Conservation (phyloP, 2,329 filamentous ascomycete genomes). For the Zelopaecilomyces penicillatus region DNA sequence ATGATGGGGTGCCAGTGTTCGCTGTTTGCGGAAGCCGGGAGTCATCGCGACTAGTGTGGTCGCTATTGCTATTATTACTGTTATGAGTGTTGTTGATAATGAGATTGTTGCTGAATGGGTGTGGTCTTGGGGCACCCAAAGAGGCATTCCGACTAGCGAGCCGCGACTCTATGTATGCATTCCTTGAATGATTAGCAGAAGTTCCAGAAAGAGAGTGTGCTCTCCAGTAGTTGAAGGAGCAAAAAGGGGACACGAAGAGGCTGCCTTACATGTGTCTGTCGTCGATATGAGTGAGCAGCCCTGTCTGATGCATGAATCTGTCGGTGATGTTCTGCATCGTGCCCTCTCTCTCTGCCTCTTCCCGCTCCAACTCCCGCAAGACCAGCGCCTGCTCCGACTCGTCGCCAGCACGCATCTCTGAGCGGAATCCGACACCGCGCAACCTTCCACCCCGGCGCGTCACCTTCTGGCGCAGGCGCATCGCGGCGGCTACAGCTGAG, state of each 20-base stretch:
- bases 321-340: conserved; percentile 21
- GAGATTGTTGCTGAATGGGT: too few relatives aligned
- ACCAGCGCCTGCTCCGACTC: conserved; percentile 4
- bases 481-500: conserved; percentile 31
- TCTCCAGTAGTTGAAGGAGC: background rate
- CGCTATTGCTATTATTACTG: too few relatives aligned
- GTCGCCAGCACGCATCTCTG: conserved; percentile 17
- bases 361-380: background rate
- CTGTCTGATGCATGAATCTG: conserved; percentile 66
- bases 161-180: conserved; percentile 76
- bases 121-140: conserved; percentile 7
- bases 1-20: background rate
- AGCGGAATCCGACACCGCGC: conserved; percentile 50
- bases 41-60: conserved; percentile 4
- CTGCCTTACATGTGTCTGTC: conserved; percentile 70
- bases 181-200: conserved; percentile 64
- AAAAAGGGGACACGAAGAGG: conserved; percentile 1
- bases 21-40: conserved; percentile 4
- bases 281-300: conserved; percentile 53
- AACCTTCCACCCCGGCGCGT: conserved; percentile 40
- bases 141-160: conserved; percentile 51
- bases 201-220: background rate
- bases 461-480: conserved; percentile 46
- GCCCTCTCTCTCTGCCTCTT: conserved; percentile 17
- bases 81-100: too few relatives aligned